Conservation (phyloP, 306 rosid genomes). For the Vigna mungo region DNA sequence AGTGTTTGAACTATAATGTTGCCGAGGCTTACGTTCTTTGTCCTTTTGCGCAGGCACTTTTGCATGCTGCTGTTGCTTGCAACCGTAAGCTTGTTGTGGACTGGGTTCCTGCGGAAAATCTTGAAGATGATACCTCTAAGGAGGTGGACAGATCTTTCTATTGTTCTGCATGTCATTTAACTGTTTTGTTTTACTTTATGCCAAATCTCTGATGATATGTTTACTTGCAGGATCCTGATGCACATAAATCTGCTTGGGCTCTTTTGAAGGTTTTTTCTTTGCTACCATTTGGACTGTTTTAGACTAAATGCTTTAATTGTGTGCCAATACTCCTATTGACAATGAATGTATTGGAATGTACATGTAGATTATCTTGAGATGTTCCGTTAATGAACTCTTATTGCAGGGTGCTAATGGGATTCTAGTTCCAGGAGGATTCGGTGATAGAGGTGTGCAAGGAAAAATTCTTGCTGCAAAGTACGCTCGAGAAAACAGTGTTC, state of each 20-base stretch:
- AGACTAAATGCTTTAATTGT: slow-evolving; percentile 2
- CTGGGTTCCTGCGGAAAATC: slow-evolving; percentile 80
- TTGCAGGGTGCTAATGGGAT: slow-evolving; percentile 89
- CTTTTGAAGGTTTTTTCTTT: slow-evolving; percentile 64
- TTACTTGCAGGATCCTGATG: slow-evolving; percentile 66
- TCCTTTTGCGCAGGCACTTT: slow-evolving; percentile 68
- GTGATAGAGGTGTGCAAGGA: slow-evolving; percentile 87
- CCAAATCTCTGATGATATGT: slow-evolving; percentile 27
- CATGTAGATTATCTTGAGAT: slow-evolving; percentile 23
- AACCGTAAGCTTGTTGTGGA: slow-evolving; percentile 67
- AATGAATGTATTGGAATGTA: neutral
- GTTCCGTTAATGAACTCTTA: slow-evolving; percentile 36
- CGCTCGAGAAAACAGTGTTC: slow-evolving; percentile 82
- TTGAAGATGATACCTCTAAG: slow-evolving; percentile 62
- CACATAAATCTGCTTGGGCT: slow-evolving; percentile 72
- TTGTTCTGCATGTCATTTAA: slow-evolving; percentile 11
- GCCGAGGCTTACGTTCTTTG: slow-evolving; percentile 27
- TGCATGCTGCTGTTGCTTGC: slow-evolving; percentile 77
- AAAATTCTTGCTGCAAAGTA: slow-evolving; percentile 87
- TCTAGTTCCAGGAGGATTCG: slow-evolving; percentile 92
- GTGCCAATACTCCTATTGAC: no score
- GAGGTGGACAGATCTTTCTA: slow-evolving; percentile 55
- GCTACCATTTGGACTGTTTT: neutral
- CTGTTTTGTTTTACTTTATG: neutral
- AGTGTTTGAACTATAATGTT: slow-evolving; percentile 5